These are phyloP conservation scores for Stemphylium beticola DNA, from an alignment of 2,329 filamentous ascomycete genomes.

Conservation along the genomic window DNA sequence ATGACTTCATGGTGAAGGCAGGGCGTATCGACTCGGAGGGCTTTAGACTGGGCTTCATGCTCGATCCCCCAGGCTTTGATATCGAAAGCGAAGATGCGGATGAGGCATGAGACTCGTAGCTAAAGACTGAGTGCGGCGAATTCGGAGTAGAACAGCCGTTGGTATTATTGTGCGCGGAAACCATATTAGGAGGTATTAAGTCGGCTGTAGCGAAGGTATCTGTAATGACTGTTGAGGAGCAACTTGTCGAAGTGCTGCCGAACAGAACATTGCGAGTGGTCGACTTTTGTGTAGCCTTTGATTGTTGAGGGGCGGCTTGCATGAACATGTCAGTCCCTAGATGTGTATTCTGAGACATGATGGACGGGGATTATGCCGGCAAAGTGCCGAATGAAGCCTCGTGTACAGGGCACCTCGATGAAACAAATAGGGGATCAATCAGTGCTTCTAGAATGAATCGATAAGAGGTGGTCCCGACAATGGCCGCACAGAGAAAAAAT, in stretches of 20 bases:
- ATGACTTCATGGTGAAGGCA: constrained; percentile 20
- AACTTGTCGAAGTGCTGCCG: constrained; percentile 11
- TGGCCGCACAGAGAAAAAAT: constrained; percentile 2
- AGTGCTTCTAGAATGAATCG: constrained; percentile 3
- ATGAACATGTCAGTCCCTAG: constrained; percentile 21
- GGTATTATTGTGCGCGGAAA: constrained; percentile 16
- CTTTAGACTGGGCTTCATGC: constrained; percentile 33
- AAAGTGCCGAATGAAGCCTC: constrained; percentile 19
- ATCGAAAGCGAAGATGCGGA: constrained; percentile 16
- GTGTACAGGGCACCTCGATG: constrained; percentile 20
- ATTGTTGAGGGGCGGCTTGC: constrained; percentile 21
- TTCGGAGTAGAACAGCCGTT: constrained; percentile 26
- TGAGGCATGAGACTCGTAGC: constrained; percentile 26
- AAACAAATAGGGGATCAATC: constrained; percentile 11
- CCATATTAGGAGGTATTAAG: constrained; percentile 9
- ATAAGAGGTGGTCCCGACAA: background rate
- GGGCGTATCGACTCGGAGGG: constrained; percentile 20
- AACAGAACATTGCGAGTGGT: constrained; percentile 2
- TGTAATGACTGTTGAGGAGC: background rate
- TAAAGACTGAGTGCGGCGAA: constrained; percentile 24
- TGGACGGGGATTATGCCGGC: constrained; percentile 27
- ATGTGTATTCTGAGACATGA: constrained; percentile 27
- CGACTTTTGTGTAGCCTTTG: constrained; percentile 24
- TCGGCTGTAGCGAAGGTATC: background rate
- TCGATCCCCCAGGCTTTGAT: constrained; percentile 18